Base-by-base conservation (phyloP, 2,329 filamentous ascomycete genomes). In the Neonectria sp. region DNA sequence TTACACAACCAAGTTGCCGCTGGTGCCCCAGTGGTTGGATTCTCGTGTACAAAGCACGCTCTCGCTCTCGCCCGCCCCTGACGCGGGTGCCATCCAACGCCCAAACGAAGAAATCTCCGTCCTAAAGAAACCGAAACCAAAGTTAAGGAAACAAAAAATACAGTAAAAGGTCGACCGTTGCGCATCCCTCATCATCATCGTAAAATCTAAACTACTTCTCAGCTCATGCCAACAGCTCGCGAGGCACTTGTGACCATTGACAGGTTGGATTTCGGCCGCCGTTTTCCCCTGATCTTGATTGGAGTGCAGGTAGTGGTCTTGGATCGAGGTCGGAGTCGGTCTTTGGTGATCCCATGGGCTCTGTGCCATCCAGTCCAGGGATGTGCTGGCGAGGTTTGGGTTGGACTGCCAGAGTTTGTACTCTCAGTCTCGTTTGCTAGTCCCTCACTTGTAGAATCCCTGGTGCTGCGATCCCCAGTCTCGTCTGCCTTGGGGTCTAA, bases 11-110 rank as follows among this genome's bases (percentile, higher is more conserved):
- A 52, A 60, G 58, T 29, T 48, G 40, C 40, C 51, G 25, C 60
- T 40, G 56, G 27, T 57, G 55, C 57, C 51, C 63, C 58, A n/a
- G 57, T 56, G 68, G 51, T 49, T 61, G 63, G 56, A 45, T 59
- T 64, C 52, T 52, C 52, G 63, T 68, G 57, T 61, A 68, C 60
- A 72, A 68, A 64, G 55, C 65, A 64, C 46, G 52, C 66, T 63
- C 63, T 56, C 63, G 62, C n/a, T 53, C 59, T 60, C 52, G 46
- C 61, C 52, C 62, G 60, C n/a, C 53, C 59, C 60, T 52, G 46
- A 60, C 59, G 46, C 37, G 37, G 57, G 65, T 71, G 33, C 72
- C 71, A 70, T 71, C 70, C 70, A 77, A 78, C 76, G 73, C 73
- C 76, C 21, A 62, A 57, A 45, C 60, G 31, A 37, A 66, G 55